These are phyloP conservation scores for Sporothrix brunneoviolacea DNA, from an alignment of 2,329 filamentous ascomycete genomes.

Conservation along the genomic window DNA sequence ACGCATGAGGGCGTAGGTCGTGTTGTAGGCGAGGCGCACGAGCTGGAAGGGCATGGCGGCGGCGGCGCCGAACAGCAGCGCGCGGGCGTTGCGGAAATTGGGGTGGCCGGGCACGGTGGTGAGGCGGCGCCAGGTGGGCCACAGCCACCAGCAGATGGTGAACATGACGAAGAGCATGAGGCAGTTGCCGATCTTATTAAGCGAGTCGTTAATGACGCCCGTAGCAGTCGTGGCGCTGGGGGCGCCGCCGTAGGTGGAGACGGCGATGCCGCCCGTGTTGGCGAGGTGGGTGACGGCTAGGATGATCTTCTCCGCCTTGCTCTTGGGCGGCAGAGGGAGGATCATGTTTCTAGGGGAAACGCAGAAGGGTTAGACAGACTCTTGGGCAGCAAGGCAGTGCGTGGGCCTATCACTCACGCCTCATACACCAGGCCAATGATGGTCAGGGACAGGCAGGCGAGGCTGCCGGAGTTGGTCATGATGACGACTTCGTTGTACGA, in stretches of 20 bases:
- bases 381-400: too few relatives aligned
- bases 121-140: constrained; percentile 18
- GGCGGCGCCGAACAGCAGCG: constrained; percentile 14
- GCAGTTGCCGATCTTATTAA: constrained; percentile 20
- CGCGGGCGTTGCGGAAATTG: constrained; percentile 17
- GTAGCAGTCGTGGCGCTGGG: constrained; percentile 11
- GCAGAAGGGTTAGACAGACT: too few relatives aligned
- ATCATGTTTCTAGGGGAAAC: constrained; percentile 17
- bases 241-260: constrained; percentile 19
- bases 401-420: constrained; percentile 19
- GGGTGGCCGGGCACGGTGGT: constrained; percentile 9
- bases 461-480: constrained; percentile 24
- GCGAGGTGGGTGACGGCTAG: constrained; percentile 21
- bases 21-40: constrained; percentile 19
- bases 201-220: constrained; percentile 15
- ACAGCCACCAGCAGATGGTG: constrained; percentile 20
- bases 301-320: constrained; percentile 20
- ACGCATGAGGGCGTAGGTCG: constrained; percentile 20
- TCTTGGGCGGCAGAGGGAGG: constrained; percentile 16
- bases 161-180: constrained; percentile 21
- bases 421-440: constrained; percentile 25
- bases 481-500: constrained; percentile 21
- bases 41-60: constrained; percentile 20
- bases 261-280: constrained; percentile 20
- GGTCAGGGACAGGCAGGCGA: constrained; percentile 23